Evolutionary conservation across 768 basidiomycete species (phyloP).

Genomic region (Calocera viscosa): DNA sequence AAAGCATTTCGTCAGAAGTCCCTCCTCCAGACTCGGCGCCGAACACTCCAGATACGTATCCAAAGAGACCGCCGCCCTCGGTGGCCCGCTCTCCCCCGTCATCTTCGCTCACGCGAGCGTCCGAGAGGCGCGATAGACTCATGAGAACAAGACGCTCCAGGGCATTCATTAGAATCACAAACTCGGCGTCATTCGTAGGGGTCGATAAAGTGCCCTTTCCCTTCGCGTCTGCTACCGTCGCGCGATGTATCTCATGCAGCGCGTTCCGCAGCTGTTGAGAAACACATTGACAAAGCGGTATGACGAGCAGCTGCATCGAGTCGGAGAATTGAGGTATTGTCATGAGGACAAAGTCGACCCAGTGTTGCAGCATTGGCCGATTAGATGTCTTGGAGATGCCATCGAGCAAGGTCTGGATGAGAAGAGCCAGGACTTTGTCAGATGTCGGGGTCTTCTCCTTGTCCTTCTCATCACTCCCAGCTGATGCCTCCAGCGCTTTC

Average conservation of each 20-base stretch:
- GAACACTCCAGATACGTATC: slow-evolving; percentile 87
- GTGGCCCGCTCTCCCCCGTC: slow-evolving; percentile 38
- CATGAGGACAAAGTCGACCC: slow-evolving; percentile 93
- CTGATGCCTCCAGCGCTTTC: background rate
- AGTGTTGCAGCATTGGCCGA: slow-evolving; percentile 76
- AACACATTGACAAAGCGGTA: slow-evolving; percentile 67
- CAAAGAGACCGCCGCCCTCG: slow-evolving; percentile 52
- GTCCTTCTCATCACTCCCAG: background rate
- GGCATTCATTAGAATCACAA: slow-evolving; percentile 70
- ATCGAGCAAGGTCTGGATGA: slow-evolving; percentile 68
- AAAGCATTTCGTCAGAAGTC: slow-evolving; percentile 11
- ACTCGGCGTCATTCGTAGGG: slow-evolving; percentile 61
- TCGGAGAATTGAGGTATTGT: slow-evolving; percentile 77
- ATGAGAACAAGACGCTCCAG: slow-evolving; percentile 71
- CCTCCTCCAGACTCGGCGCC: slow-evolving; percentile 43
- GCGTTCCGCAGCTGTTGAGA: slow-evolving; percentile 52
- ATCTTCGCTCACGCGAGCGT: slow-evolving; percentile 44
- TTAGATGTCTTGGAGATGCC: slow-evolving; percentile 60
- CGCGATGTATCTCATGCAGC: slow-evolving; percentile 25
- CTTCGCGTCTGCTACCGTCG: slow-evolving; percentile 32
- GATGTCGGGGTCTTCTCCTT: background rate
- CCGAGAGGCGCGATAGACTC: slow-evolving; percentile 44
- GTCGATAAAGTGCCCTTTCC: slow-evolving; percentile 33
- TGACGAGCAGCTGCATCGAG: slow-evolving; percentile 49
- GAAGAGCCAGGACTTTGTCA: slow-evolving; percentile 32